Percentiles rank a stretch among this genome's conserved stretches.
Conservation (phyloP, 1,284 basidiomycete genomes). For the Sanguinoderma infundibulare region DNA sequence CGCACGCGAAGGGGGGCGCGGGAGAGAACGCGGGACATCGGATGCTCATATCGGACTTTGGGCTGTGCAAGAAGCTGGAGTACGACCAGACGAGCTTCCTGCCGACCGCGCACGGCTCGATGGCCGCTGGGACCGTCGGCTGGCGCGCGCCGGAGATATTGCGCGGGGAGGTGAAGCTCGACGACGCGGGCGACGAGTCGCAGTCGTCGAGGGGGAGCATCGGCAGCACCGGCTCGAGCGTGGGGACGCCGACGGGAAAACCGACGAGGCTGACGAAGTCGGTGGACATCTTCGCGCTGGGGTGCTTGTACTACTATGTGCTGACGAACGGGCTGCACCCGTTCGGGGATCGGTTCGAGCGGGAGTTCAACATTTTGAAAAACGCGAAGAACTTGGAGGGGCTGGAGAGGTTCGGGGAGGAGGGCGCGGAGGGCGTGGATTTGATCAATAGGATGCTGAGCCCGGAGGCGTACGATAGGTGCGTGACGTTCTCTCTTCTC, state of each 20-base stretch:
- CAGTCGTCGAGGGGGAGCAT: constrained; percentile 71
- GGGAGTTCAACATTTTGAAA: constrained; percentile 91
- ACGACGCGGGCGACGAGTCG: constrained; percentile 72
- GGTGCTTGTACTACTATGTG: constrained; percentile 92
- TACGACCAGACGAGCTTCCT: constrained; percentile 92
- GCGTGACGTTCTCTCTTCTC: constrained; percentile 38
- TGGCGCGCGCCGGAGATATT: constrained; percentile 96
- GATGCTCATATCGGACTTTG: constrained; percentile 96
- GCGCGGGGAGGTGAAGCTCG: constrained; percentile 87
- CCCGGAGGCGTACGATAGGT: constrained; percentile 76
- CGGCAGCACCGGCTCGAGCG: constrained; percentile 35
- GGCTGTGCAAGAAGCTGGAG: constrained; percentile 91
- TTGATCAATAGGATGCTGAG: constrained; percentile 81
- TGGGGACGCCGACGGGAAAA: constrained; percentile 44
- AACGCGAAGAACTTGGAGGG: constrained; percentile 72
- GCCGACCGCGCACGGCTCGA: constrained; percentile 79
- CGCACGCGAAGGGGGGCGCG: constrained; percentile 62
- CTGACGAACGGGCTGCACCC: constrained; percentile 89
- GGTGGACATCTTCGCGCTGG: constrained; percentile 93
- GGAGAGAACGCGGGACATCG: constrained; percentile 62
- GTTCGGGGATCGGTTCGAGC: constrained; percentile 88
- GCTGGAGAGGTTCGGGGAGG: constrained; percentile 85
- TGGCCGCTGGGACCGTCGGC: constrained; percentile 90
- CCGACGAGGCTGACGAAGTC: constrained; percentile 84
- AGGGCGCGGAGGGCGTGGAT: constrained; percentile 84